phyloP scores from a whole-genome alignment of 148 eudicot genomes.

The Cornus suecica region DNA sequence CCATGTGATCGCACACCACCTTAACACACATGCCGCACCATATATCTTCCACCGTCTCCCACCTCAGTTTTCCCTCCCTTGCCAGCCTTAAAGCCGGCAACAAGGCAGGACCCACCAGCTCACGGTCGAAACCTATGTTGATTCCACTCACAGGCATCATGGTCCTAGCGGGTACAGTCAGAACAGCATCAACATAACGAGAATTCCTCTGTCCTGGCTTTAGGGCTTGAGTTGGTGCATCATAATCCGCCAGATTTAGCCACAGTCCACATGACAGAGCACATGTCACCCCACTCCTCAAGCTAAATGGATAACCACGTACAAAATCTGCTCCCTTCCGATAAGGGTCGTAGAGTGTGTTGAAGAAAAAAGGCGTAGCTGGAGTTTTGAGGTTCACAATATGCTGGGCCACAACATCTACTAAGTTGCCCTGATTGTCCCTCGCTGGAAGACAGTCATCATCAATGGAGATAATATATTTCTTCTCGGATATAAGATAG shows the following conservation, averaged over 20 bases:
- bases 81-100: conserved; percentile 68
- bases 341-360: conserved; percentile 88
- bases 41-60: conserved; percentile 94
- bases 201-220: conserved; percentile 64
- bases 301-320: conserved; percentile 93
- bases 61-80: conserved; percentile 79
- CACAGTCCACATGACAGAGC: conserved; percentile 86
- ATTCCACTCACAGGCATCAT: conserved; percentile 87
- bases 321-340: conserved; percentile 87
- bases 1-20: conserved; percentile 76
- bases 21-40: conserved; percentile 88
- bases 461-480: conserved; percentile 78
- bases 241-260: conserved; percentile 90
- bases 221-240: conserved; percentile 96
- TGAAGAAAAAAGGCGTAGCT: conserved; percentile 93
- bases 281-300: conserved; percentile 73
- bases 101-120: conserved; percentile 79
- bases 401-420: conserved; percentile 75
- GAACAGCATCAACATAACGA: conserved; percentile 86
- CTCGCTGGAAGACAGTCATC: conserved; percentile 87
- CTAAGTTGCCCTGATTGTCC: conserved; percentile 53
- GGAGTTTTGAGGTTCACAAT: conserved; percentile 74
- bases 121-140: conserved; percentile 74
- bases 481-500: conserved; percentile 74
- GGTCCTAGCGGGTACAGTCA: conserved; percentile 65